Percentiles rank a stretch among this genome's conserved stretches.
These are phyloP conservation scores for Pythium plurisporium DNA, from an alignment of 352 stramenopile genomes.

Conservation along the genomic window DNA sequence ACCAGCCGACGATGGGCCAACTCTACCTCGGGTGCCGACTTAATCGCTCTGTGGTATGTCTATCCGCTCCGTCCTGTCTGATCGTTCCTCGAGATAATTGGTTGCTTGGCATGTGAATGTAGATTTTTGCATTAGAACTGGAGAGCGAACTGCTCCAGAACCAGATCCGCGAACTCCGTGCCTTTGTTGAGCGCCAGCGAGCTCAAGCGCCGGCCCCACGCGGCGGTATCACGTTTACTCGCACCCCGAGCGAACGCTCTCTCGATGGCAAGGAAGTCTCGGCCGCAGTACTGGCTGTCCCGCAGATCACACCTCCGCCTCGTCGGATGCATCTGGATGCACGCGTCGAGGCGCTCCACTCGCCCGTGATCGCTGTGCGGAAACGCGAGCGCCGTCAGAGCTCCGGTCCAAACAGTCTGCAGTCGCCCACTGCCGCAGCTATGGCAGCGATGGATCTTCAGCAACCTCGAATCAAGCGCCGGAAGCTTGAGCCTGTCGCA, in stretches of 20 bases:
- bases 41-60: constrained; percentile 38
- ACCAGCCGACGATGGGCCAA: constrained; percentile 25
- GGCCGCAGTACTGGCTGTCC: neutral
- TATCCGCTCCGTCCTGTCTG: neutral
- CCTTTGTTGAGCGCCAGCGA: constrained; percentile 46
- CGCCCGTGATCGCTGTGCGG: constrained; percentile 10
- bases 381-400: constrained; percentile 19
- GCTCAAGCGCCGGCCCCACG: constrained; percentile 2
- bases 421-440: constrained; percentile 22
- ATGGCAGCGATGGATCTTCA: constrained; percentile 10
- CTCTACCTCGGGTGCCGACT: constrained; percentile 42
- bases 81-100: neutral
- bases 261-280: constrained; percentile 13
- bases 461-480: constrained; percentile 33
- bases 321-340: neutral
- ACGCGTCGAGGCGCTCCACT: constrained; percentile 12
- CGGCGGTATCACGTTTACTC: constrained; percentile 10
- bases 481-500: constrained; percentile 29
- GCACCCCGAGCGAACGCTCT: constrained; percentile 7
- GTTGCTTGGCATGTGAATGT: too few species aligned
- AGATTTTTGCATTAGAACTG: constrained; percentile 52
- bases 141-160: constrained; percentile 58
- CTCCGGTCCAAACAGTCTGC: constrained; percentile 9
- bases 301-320: neutral
- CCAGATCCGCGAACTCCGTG: constrained; percentile 50